Percentiles rank a stretch among this genome's conserved stretches.
phyloP scores from a whole-genome alignment of 768 basidiomycete species.

The Suillus fuscotomentosus region DNA sequence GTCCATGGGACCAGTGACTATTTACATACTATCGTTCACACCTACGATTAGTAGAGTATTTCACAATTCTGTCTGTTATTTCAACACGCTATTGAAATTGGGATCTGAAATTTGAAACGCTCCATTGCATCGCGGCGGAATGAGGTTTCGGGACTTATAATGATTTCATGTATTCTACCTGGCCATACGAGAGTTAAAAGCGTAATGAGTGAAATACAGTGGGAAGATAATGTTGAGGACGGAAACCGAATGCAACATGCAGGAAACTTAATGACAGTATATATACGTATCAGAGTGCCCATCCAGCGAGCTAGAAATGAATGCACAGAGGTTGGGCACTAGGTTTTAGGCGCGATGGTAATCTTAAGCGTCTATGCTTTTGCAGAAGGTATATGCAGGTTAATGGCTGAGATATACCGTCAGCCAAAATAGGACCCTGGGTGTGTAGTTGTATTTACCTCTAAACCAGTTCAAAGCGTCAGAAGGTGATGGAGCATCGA shows the following conservation, averaged over 20 bases:
- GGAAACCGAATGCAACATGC: conserved; percentile 26
- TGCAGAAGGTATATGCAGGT: conserved; percentile 83
- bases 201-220: conserved; percentile 25
- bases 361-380: conserved; percentile 51
- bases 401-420: conserved; percentile 59
- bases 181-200: conserved; percentile 10
- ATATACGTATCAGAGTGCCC: conserved; percentile 30
- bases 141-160: neutral
- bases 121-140: neutral
- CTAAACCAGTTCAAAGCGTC: conserved; percentile 89
- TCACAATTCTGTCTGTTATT: too few species aligned
- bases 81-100: too few species aligned
- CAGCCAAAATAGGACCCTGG: neutral
- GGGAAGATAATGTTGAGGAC: conserved; percentile 24
- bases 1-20: too few species aligned
- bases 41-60: too few species aligned
- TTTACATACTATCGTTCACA: too few species aligned
- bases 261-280: conserved; percentile 35
- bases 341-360: conserved; percentile 4
- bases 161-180: conserved; percentile 27
- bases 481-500: conserved; percentile 80
- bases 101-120: too few species aligned
- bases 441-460: conserved; percentile 45
- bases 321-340: neutral
- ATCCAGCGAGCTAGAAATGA: conserved; percentile 11